Base-by-base conservation (phyloP, 2,329 filamentous ascomycete genomes). In the Colletotrichum trifolii region DNA sequence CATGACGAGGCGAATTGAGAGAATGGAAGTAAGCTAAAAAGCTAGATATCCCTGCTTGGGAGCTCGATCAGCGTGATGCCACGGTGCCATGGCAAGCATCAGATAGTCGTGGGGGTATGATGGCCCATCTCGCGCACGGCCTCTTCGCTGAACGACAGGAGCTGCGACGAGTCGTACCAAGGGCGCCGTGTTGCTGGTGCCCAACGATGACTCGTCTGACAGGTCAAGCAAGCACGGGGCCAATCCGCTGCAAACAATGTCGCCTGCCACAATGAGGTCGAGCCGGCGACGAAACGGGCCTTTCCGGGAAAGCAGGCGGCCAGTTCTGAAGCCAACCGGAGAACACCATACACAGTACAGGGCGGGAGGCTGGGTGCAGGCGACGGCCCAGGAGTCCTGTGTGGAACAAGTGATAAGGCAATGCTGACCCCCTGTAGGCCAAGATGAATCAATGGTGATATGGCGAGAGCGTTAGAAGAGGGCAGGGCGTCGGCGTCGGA, bases 341-440 rank as follows among this genome's bases (percentile, higher is more conserved):
- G 36, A 58, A n/a, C 8, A 42, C n/a, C 59, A 35, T 15, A 43
- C 8, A 42, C 25, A 63, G 34, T 15, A 43, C 9, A 53, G 34
- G 3, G 42, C 40, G 52, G 46, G 36, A 65, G 62, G 62, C 62
- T 25, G 57, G 47, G 47, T 62, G 58, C 58, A 65, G 52, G 52
- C 47, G 40, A 42, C 47, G 58, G 52, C 42, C 47, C 52, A 47
- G 36, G 35, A 56, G 35, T 55, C 46, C 4, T 40, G 42, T 39
- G 60, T 65, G 58, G 50, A 40, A 52, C 36, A 53, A 17, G 46
- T 42, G n/a, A 52, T 47, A 62, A 48, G 33, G 15, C 50, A 36
- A 5, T 39, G 35, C 25, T 57, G 53, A 35, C 38, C 59, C 58
- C 58, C 46, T 56, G 62, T 52, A 56, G 58, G 59, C 62, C 40